phyloP scores from a whole-genome alignment of 2,329 filamentous ascomycete genomes.

The Calonectria montana region DNA sequence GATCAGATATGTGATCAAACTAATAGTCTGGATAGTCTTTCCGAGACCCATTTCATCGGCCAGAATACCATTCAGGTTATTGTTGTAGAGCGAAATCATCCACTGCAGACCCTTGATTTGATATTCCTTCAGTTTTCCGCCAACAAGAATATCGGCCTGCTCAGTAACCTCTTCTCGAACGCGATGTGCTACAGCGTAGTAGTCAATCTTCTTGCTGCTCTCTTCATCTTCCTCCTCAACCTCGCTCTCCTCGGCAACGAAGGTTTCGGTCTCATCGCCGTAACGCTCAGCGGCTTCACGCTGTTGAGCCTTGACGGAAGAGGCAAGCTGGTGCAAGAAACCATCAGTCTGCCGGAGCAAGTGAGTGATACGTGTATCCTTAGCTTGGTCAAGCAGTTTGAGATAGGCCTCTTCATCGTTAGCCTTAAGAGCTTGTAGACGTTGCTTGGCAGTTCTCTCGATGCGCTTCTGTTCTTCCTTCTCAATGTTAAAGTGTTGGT shows the following conservation, averaged over 20 bases:
- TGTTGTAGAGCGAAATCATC: constrained; percentile 99
- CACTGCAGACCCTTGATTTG: constrained; percentile 98
- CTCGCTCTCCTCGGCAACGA: constrained; percentile 73
- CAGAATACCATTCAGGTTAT: constrained; percentile 98
- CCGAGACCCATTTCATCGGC: constrained; percentile 99
- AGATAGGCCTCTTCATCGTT: constrained; percentile 99
- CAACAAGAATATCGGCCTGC: constrained; percentile 88
- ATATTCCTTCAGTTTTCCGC: constrained; percentile 95
- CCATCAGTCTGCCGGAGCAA: constrained; percentile 96
- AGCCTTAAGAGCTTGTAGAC: constrained; percentile 97
- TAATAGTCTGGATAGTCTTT: constrained; percentile 99
- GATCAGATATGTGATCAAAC: constrained; percentile 95
- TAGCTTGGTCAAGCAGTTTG: constrained; percentile 96
- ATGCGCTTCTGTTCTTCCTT: constrained; percentile 99
- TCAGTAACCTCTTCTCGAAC: constrained; percentile 90
- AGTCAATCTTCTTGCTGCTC: constrained; percentile 87
- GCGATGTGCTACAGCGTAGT: constrained; percentile 97
- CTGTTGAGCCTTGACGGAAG: constrained; percentile 94
- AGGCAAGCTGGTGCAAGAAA: constrained; percentile 94
- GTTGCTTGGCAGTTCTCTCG: constrained; percentile 97
- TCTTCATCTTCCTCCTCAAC: constrained; percentile 77
- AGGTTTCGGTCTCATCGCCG: constrained; percentile 68
- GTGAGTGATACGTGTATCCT: constrained; percentile 99
- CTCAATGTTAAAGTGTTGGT: constrained; percentile 95
- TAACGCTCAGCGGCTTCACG: constrained; percentile 84